Evolutionary conservation across 371 early-diverging fungal genomes (phyloP).

Genomic region (Cokeromyces recurvatus): DNA sequence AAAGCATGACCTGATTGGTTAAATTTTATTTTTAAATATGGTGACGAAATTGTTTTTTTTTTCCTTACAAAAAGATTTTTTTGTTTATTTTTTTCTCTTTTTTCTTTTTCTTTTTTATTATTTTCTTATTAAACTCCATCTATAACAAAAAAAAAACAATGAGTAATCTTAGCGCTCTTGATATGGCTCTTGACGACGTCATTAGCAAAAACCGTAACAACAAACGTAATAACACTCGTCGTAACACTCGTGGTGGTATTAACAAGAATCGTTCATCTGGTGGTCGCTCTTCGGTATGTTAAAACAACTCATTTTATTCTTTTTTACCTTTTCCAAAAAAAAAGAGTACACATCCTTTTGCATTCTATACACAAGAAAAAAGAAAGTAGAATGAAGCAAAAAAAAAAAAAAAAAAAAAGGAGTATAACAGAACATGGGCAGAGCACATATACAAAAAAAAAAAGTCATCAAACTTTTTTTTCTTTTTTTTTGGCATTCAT

Average conservation of each 20-base stretch:
- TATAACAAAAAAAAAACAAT: conserved; percentile 9
- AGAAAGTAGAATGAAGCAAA: neutral
- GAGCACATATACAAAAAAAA: no score
- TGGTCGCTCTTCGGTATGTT: conserved; percentile 35
- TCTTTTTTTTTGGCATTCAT: neutral
- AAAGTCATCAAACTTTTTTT: no score
- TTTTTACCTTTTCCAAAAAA: conserved; percentile 2
- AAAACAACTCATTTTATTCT: conserved; percentile 15
- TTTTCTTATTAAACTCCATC: neutral
- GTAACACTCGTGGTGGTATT: conserved; percentile 14
- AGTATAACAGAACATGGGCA: neutral
- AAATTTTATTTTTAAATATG: no score
- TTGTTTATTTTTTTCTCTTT: neutral
- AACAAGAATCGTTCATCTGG: conserved; percentile 22
- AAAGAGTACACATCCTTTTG: no score
- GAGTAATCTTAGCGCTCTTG: conserved; percentile 35
- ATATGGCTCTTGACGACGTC: conserved; percentile 53
- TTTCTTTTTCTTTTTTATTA: neutral
- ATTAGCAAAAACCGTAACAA: conserved; percentile 32
- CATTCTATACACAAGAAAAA: no score
- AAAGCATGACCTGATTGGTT: no score
- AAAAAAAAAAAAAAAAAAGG: conserved; percentile 1
- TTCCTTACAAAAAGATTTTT: neutral
- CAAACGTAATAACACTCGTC: conserved; percentile 11
- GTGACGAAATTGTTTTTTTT: no score